Evolutionary conservation across 371 early-diverging fungal genomes (phyloP), one percentile per base, ranked within the genome.

Genomic region (Batrachochytrium dendrobatidis): DNA sequence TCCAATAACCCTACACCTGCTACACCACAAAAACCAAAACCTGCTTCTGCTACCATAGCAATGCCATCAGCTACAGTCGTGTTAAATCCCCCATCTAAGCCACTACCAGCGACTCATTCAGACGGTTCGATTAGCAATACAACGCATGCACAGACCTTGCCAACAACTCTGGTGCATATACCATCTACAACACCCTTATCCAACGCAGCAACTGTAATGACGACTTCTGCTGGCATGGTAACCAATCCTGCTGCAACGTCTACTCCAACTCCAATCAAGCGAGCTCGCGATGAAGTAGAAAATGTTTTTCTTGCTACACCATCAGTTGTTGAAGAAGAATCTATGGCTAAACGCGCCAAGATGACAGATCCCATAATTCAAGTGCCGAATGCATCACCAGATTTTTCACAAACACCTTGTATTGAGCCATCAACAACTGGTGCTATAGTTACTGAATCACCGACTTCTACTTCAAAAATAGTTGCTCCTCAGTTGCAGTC

Each of bases 241-340:
- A 39, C 39, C 12, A n/a, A n/a, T n/a, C n/a, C 39, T 39, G 39
- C 39, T 15, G 39, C 39, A 12, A 39, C n/a, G 15, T 12, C 39
- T 15, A 39, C 39, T 15, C 15, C 39, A 39, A 12, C 39, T 12
- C 39, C n/a, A 12, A 39, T 39, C 39, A 39, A 39, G 39, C 39
- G 39, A 39, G n/a, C 39, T 39, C 39, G 39, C 39, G 39, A 39
- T 12, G 39, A 39, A 15, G 39, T n/a, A 15, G n/a, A 12, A n/a
- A n/a, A 39, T 39, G 39, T n/a, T n/a, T 39, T n/a, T 15, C 39
- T n/a, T n/a, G 39, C 39, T n/a, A n/a, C 39, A 39, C 39, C 39
- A 15, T 12, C 39, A 12, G 39, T 39, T 39, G 39, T 12, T n/a
- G 39, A 39, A 15, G 39, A 39, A n/a, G 39, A 12, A 39, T n/a